A percentile compares a stretch with the other conserved stretches of the same genome.
These are phyloP conservation scores for Mortierella sp. DNA, from an alignment of 371 early-diverging fungal species.

Conservation along the genomic window DNA sequence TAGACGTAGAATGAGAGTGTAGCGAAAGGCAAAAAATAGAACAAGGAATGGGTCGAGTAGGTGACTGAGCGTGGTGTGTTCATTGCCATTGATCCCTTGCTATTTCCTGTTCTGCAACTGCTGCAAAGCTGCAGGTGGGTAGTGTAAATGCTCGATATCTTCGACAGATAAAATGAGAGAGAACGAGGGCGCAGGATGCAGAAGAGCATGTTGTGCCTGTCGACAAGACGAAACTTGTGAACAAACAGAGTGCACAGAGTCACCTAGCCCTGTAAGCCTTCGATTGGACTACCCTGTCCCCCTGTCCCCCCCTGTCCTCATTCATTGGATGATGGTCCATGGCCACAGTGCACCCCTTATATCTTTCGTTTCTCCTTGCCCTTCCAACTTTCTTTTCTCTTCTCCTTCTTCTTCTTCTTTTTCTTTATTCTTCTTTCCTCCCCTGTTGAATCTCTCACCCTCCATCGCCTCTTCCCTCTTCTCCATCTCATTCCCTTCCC, in stretches of 20 bases:
- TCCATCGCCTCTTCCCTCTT: not conserved
- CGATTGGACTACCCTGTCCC: not conserved
- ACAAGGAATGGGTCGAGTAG: not conserved
- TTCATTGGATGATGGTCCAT: not conserved
- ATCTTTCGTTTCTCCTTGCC: no score
- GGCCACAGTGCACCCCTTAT: not conserved
- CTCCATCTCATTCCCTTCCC: constrained; percentile 10
- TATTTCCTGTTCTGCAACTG: not conserved
- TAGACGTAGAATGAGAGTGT: no score
- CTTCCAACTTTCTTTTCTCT: no score
- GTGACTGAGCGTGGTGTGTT: not conserved
- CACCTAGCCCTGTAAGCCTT: not conserved
- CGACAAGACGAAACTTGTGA: no score
- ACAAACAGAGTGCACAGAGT: not conserved
- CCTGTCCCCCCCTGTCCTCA: not conserved
- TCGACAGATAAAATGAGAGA: not conserved
- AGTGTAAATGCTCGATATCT: not conserved
- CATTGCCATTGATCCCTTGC: not conserved
- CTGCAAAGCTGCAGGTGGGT: not conserved
- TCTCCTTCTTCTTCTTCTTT: not conserved
- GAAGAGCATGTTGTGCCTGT: not conserved
- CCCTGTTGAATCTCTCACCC: constrained; percentile 8
- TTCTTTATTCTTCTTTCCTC: not conserved
- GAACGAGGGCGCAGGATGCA: not conserved
- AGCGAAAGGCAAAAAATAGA: no score